Conservation (phyloP, 2,329 filamentous ascomycete genomes). For the Colletotrichum karsti region DNA sequence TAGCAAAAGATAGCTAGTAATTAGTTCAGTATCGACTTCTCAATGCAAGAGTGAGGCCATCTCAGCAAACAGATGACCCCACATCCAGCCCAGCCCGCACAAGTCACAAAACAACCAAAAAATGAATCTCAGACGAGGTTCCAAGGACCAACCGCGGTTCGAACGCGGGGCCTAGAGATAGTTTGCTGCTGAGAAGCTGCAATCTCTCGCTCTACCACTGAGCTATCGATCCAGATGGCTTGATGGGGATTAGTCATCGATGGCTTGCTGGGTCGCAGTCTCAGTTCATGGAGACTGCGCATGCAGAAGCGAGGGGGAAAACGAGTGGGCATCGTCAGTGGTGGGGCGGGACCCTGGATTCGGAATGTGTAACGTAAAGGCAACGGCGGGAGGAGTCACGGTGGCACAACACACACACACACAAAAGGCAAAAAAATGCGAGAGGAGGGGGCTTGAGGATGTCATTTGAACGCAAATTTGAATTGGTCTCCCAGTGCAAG, state of each 20-base stretch:
- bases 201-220: constrained; percentile 31
- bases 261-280: background rate
- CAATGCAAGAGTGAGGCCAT: no score
- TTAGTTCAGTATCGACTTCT: no score
- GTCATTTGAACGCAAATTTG: background rate
- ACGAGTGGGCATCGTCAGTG: background rate
- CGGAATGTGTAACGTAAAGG: no score
- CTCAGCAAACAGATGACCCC: no score
- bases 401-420: no score
- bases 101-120: background rate
- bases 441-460: background rate
- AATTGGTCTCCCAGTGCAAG: constrained; percentile 10
- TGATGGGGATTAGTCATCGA: constrained; percentile 15
- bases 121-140: rapidly evolving
- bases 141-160: constrained; percentile 28
- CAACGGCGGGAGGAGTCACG: no score
- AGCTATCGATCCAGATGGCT: constrained; percentile 24
- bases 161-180: constrained; percentile 30
- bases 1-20: no score
- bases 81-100: no score
- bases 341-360: constrained; percentile 1
- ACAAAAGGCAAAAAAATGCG: background rate
- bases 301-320: background rate
- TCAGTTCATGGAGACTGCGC: constrained; percentile 1
- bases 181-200: constrained; percentile 8